These are phyloP conservation scores for Areca catechu DNA, from an alignment of 176 grass and related monocot species.

Conservation along the genomic window DNA sequence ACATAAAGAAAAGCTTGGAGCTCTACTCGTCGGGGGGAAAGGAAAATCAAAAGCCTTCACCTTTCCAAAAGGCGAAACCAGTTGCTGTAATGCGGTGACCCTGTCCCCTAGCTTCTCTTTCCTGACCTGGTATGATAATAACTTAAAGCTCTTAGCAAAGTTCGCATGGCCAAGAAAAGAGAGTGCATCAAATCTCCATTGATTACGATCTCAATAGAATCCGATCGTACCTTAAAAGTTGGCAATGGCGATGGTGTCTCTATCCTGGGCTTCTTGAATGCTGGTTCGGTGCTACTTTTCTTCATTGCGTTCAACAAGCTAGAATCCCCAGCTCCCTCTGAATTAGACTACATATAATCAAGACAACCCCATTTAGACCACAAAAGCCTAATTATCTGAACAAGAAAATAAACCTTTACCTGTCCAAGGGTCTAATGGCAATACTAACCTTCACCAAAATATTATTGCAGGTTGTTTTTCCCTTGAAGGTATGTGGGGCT, in stretches of 20 bases:
- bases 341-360: conserved; percentile 29
- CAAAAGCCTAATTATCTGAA: too few relatives aligned
- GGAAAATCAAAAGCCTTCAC: conserved; percentile 47
- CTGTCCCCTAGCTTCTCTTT: conserved; percentile 99
- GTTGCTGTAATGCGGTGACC: conserved; percentile 92
- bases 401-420: too few relatives aligned
- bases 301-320: conserved; percentile 31
- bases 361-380: too few relatives aligned
- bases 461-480: neutral
- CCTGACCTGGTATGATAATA: conserved; percentile 51
- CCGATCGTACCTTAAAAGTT: conserved; percentile 61
- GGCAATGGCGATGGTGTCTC: conserved; percentile 52
- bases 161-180: too few relatives aligned
- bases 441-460: neutral
- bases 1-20: conserved; percentile 27
- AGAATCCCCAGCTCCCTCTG: conserved; percentile 45
- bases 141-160: too few relatives aligned
- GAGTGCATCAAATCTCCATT: neutral
- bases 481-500: neutral
- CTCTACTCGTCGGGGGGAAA: too few relatives aligned
- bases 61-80: conserved; percentile 99
- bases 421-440: too few relatives aligned
- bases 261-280: conserved; percentile 59
- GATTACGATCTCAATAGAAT: neutral
- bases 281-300: conserved; percentile 25